Base-by-base conservation (phyloP, 1,139 yeast species). In the Sugiyamaella novakii region DNA sequence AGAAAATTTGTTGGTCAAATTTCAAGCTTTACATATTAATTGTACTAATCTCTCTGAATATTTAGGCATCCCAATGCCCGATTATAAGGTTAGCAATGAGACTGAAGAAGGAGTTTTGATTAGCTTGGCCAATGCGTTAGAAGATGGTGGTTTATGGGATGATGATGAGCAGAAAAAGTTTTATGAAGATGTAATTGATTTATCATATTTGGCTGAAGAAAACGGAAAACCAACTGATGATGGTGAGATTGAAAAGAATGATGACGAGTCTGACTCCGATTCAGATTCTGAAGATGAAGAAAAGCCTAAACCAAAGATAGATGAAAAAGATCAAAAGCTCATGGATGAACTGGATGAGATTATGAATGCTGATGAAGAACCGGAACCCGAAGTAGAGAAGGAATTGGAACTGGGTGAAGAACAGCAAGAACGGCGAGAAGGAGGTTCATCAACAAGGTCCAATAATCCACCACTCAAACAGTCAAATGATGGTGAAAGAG, bases 141-240 rank as follows among this genome's bases (percentile, higher is more conserved):
- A 71, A 31, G 38, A 28, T 8, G 49, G 36, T 11, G 49, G 49
- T 2, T 66, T 83, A 14, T 88, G 95, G 95, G 85, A 79, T 41
- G 83, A 77, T 53, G 77, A 79, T 11, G 85, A 81, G 38, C 81
- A 78, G 33, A 75, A 77, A 53, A 73, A 70, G 51, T 87, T 87
- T 62, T 88, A 88, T 62, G 78, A 68, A 58, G 72, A 60, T 22
- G 61, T 74, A 30, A 75, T 80, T 3, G 68, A 66, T 37, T 43
- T 73, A 3, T 51, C 59, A 8, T 49, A 56, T 8, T 38, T 54
- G 18, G 53, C 64, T 17, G 51, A 43, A 12, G 15, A 34, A 22
- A 24, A 34, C 5, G 25, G 25, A 22, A 8, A 22, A 22, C 8
- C 5, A 8, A 8, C 31, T 27, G 49, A 57, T 34, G 57, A 54